Evolutionary conservation across 225 moss, liverwort and hornwort genomes (phyloP), one percentile per base, ranked within the genome.

Genomic region (Polytrichum formosum): DNA sequence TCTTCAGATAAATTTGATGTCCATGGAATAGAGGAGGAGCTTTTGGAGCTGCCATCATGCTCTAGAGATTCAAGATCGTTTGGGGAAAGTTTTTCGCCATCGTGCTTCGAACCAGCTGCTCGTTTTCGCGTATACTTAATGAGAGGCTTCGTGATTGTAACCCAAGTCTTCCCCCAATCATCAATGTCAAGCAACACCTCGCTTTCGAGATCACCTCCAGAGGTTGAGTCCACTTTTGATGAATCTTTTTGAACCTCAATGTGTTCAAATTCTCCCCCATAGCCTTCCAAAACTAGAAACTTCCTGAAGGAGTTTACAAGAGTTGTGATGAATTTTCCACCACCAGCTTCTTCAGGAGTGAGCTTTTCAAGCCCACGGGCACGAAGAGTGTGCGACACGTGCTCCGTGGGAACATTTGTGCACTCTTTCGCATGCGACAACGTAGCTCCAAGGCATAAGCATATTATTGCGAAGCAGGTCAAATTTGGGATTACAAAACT

Each of bases 381-480:
- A 35, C 92, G 94, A 65, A 81, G 29, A 25, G 90, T 80, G 63
- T 98, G 97, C 55, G 92, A 92, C 6, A 71, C 75, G 31, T 78
- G 66, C 74, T 87, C 81, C 30, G 86, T 88, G 9, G 97, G 97
- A 33, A 91, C 71, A 85, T 94, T 98, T 53, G 86, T 94, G 56
- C 97, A 98, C 84, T 98, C 97, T 79, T 98, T 98, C 22, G 86
- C 85, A 54, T 73, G 53, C 33, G 59, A 61, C 54, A 46, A 46
- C 46, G 16, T 46, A 16, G 13, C 46, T 46, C 46, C 46, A 46
- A 46, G 2, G 16, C 46, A 46, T 16, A 46, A 46, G 46, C 3
- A 46, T 16, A 46, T 46, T 46, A 46, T 46, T 16, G 46, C 46
- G 46, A 46, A 46, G 16, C 46, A 13, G 46, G 16, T 16, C 16